phyloP scores from a whole-genome alignment of 768 basidiomycete genomes.

The Russula griseocarnosa region DNA sequence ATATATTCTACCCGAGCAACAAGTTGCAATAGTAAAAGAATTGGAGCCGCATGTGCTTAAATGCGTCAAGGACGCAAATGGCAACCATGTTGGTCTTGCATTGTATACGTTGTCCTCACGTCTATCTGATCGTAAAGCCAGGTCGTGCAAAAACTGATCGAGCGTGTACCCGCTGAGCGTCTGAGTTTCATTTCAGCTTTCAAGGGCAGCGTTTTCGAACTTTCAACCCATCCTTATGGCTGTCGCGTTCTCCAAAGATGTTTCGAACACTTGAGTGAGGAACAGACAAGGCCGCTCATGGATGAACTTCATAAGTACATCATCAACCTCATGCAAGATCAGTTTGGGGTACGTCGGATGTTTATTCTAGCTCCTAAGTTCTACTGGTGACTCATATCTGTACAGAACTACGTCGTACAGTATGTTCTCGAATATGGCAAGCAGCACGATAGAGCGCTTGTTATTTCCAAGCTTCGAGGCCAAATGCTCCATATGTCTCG shows the following conservation, averaged over 20 bases:
- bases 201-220: slow-evolving; percentile 69
- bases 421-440: slow-evolving; percentile 83
- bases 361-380: neutral
- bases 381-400: slow-evolving; percentile 22
- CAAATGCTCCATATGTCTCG: slow-evolving; percentile 75
- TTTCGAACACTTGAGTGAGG: slow-evolving; percentile 75
- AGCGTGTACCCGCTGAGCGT: slow-evolving; percentile 71
- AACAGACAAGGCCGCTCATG: slow-evolving; percentile 63
- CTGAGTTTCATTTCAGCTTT: slow-evolving; percentile 73
- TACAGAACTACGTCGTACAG: slow-evolving; percentile 91
- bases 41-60: slow-evolving; percentile 75
- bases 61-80: slow-evolving; percentile 88
- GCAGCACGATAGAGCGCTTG: slow-evolving; percentile 58
- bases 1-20: slow-evolving; percentile 72
- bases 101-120: slow-evolving; percentile 13
- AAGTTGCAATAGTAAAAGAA: slow-evolving; percentile 68
- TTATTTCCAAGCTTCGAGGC: slow-evolving; percentile 68
- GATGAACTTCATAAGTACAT: slow-evolving; percentile 78
- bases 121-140: slow-evolving; percentile 32
- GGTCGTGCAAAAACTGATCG: slow-evolving; percentile 87
- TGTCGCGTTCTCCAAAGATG: slow-evolving; percentile 94
- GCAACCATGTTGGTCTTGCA: slow-evolving; percentile 75
- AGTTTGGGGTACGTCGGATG: slow-evolving; percentile 70
- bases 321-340: slow-evolving; percentile 76
- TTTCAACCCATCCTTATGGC: slow-evolving; percentile 87